Base-by-base conservation (phyloP, 768 basidiomycete species). In the Mycena belliarum region DNA sequence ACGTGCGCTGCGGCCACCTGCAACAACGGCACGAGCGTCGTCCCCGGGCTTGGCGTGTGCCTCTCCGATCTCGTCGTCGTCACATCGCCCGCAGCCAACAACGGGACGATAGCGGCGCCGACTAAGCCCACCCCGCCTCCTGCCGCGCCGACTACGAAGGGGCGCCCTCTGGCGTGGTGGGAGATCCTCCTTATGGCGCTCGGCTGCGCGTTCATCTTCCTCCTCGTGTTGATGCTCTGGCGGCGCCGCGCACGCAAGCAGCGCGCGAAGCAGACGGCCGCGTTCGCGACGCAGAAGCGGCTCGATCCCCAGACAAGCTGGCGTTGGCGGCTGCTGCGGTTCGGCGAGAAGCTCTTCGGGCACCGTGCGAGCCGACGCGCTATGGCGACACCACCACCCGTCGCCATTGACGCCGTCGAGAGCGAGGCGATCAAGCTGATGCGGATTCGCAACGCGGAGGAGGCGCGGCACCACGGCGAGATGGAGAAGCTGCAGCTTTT, bases 111-210 rank as follows among this genome's bases (percentile, higher is more conserved):
- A 64, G 72, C 80, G 4, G 78, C 79, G 33, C 68, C 82, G 52
- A 78, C 82, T 35, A 73, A 78, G 28, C 76, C 42, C 3, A 65
- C 73, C 7, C 62, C 63, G 21, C 85, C 87, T 23, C 70, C 87
- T 57, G 68, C 49, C 66, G 52, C 25, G 20, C 21, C 40, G 20
- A 21, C 10, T 2, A 3, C 12, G 9, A 35, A 9, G 20, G 69
- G 66, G 21, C 76, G 74, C 25, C 64, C 76, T 23, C 74, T 92
- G 10, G 73, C 75, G 57, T 93, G 91, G 91, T 93, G 91, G 90
- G 79, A 93, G 73, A 91, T 93, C 63, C 75, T 93, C 54, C 81
- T 93, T 53, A 93, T 93, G 88, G 77, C 86, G 0, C 81, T 92
- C 35, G 89, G 91, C 11, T 88, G 87, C 67, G 86, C 86, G 16